phyloP scores from a whole-genome alignment of 164 flowering plant genomes.

The Vitis labrusca region DNA sequence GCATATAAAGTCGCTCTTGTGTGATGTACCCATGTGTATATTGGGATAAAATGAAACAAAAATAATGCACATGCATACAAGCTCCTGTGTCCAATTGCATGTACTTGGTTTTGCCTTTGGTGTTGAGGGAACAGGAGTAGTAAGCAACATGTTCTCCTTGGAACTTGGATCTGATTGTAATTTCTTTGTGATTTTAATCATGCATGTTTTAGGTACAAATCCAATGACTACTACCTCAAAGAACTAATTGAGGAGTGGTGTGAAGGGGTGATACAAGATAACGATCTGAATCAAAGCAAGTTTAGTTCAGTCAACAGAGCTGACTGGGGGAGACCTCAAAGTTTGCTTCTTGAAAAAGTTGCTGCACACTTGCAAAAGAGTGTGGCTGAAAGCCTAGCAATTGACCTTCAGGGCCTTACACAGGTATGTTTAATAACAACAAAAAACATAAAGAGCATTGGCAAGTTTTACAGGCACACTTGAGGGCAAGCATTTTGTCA shows the following conservation, averaged over 20 bases:
- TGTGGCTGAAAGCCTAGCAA: constrained; percentile 36
- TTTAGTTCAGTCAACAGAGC: constrained; percentile 20
- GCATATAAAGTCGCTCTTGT: no score
- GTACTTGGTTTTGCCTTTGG: no score
- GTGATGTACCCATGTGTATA: no score
- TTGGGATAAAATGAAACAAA: no score
- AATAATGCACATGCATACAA: neutral
- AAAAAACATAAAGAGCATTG: neutral
- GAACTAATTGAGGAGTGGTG: constrained; percentile 91
- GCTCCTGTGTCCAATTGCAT: neutral
- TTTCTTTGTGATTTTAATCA: neutral
- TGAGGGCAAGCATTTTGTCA: no score
- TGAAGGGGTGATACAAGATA: constrained; percentile 76
- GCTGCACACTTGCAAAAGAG: constrained; percentile 65
- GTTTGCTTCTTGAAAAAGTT: constrained; percentile 74
- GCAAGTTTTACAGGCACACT: no score
- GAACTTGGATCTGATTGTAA: no score
- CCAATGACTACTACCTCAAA: constrained; percentile 84
- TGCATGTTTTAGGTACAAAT: constrained; percentile 57
- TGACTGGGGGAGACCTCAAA: constrained; percentile 36
- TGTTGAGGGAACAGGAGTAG: no score
- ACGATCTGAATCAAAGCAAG: constrained; percentile 31
- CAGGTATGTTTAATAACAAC: constrained; percentile 41
- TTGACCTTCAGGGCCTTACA: constrained; percentile 79
- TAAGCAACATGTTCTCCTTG: no score